Evolutionary conservation across 345 rosid species (phyloP).

Genomic region (Heritiera fomes): DNA sequence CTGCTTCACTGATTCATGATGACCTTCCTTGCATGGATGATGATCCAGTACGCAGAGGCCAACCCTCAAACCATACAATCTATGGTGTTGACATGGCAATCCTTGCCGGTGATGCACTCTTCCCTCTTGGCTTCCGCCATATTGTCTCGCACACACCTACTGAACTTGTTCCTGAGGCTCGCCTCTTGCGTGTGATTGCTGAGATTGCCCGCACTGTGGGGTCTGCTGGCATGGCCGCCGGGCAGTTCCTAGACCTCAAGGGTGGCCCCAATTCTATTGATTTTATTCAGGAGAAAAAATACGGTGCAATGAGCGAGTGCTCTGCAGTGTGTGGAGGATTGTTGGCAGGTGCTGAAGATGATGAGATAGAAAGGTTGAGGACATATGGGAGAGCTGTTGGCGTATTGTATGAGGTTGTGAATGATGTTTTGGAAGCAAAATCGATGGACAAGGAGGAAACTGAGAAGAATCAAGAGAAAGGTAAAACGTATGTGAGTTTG

Average conservation of each 20-base stretch:
- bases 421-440: constrained; percentile 57
- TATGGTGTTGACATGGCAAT: constrained; percentile 83
- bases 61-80: constrained; percentile 79
- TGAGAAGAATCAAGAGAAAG: constrained; percentile 35
- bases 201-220: constrained; percentile 96
- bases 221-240: constrained; percentile 95
- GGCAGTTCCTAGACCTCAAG: constrained; percentile 89
- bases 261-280: constrained; percentile 62
- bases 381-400: constrained; percentile 90
- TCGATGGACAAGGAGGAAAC: constrained; percentile 16
- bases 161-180: constrained; percentile 62
- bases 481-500: constrained; percentile 54
- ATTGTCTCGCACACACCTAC: constrained; percentile 76
- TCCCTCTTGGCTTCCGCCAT: constrained; percentile 91
- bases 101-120: constrained; percentile 96
- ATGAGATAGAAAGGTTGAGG: constrained; percentile 67
- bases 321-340: constrained; percentile 94
- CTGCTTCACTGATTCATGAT: constrained; percentile 88
- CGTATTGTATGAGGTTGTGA: constrained; percentile 76
- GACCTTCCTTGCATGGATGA: constrained; percentile 98
- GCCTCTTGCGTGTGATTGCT: constrained; percentile 67
- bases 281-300: constrained; percentile 83
- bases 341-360: constrained; percentile 78
- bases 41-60: constrained; percentile 78
- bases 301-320: constrained; percentile 86